These are phyloP conservation scores for Talaromyces sp. DNA, from an alignment of 2,329 filamentous ascomycete species.

Conservation along the genomic window DNA sequence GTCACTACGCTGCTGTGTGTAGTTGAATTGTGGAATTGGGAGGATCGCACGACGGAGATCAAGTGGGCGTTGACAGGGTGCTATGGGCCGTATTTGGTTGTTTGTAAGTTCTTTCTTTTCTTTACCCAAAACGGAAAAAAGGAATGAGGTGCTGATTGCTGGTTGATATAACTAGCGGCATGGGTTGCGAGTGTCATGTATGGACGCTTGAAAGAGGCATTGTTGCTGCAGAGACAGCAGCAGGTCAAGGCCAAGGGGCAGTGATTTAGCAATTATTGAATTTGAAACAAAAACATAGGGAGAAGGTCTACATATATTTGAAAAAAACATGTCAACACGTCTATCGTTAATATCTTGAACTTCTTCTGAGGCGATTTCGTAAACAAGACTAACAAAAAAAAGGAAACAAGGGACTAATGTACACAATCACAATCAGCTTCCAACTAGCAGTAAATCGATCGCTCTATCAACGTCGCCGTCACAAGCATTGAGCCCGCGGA, in stretches of 20 bases:
- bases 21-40: slow-evolving; percentile 57
- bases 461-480: slow-evolving; percentile 84
- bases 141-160: slow-evolving; percentile 2
- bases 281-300: neutral
- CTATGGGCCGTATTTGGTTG: slow-evolving; percentile 54
- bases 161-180: slow-evolving; percentile 6
- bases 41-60: slow-evolving; percentile 38
- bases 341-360: neutral
- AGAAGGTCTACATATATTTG: neutral
- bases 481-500: slow-evolving; percentile 75
- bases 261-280: neutral
- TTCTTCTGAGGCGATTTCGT: neutral
- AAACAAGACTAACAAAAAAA: neutral
- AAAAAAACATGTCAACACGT: neutral
- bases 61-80: slow-evolving; percentile 49
- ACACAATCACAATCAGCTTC: slow-evolving; percentile 10
- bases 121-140: neutral
- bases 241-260: neutral
- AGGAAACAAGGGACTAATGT: neutral
- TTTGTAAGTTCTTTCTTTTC: slow-evolving; percentile 44
- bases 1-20: slow-evolving; percentile 62
- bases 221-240: slow-evolving; percentile 4
- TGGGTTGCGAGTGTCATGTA: slow-evolving; percentile 5
- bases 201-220: slow-evolving; percentile 6
- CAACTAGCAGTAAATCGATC: slow-evolving; percentile 68